Percentiles rank a stretch among this genome's conserved stretches.
Evolutionary conservation across 2,329 filamentous ascomycete species (phyloP).

Genomic region (Colletotrichum navitas): DNA sequence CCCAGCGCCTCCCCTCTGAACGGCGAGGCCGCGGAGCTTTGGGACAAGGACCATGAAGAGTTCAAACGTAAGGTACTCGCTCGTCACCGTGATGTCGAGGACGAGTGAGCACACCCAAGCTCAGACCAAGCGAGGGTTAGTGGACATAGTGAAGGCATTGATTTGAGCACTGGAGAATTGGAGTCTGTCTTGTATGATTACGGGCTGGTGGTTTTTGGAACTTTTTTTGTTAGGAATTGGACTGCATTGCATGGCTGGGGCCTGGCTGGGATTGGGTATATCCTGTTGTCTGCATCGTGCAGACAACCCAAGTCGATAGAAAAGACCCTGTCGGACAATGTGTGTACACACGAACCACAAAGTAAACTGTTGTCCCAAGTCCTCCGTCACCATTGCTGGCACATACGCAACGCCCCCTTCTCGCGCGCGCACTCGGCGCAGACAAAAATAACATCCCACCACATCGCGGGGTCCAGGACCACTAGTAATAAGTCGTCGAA

Average conservation of each 20-base stretch:
- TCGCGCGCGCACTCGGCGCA: conserved; percentile 19
- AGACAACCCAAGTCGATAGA: conserved; percentile 35
- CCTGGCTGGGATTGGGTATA: conserved; percentile 34
- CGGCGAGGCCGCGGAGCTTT: conserved; percentile 94
- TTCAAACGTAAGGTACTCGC: conserved; percentile 83
- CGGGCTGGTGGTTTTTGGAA: conserved; percentile 44
- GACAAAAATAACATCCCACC: conserved; percentile 28
- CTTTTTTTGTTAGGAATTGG: conserved; percentile 50
- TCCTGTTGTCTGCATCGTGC: conserved; percentile 35
- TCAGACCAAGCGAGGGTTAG: background rate
- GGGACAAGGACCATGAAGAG: conserved; percentile 88
- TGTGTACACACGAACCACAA: conserved; percentile 26
- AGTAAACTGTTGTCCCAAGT: conserved; percentile 27
- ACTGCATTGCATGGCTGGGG: conserved; percentile 48
- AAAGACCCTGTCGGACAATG: conserved; percentile 29
- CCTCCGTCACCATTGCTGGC: conserved; percentile 19
- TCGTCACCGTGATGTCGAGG: conserved; percentile 74
- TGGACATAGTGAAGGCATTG: conserved; percentile 24
- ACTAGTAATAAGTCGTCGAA: conserved; percentile 39
- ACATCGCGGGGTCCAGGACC: conserved; percentile 28
- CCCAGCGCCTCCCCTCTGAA: conserved; percentile 90
- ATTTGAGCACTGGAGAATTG: conserved; percentile 54
- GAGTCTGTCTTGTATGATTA: conserved; percentile 56
- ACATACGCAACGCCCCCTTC: conserved; percentile 19
- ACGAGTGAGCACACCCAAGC: conserved; percentile 60